Evolutionary conservation across 495 filamentous ascomycete genomes (phyloP).

Genomic region (Glutinoglossum americanum): DNA sequence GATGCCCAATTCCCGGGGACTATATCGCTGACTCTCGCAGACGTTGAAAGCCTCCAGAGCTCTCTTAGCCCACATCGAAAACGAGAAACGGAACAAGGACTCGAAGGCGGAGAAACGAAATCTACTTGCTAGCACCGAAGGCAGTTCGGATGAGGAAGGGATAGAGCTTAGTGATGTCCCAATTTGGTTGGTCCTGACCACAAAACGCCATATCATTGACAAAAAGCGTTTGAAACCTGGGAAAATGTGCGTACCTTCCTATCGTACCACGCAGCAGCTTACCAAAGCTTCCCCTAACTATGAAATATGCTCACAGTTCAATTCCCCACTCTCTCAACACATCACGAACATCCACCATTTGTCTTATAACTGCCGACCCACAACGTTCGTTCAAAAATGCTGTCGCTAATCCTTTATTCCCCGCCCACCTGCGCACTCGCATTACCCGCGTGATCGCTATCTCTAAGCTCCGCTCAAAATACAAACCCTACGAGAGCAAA

Average conservation of each 20-base stretch:
- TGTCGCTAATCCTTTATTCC: constrained; percentile 52
- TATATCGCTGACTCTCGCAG: constrained; percentile 18
- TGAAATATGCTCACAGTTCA: constrained; percentile 9
- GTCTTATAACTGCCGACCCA: constrained; percentile 68
- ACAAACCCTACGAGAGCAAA: constrained; percentile 65
- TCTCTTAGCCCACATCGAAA: constrained; percentile 59
- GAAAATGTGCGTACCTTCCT: constrained; percentile 24
- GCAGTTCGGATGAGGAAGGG: constrained; percentile 30
- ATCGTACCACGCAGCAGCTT: constrained; percentile 18
- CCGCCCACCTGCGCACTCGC: constrained; percentile 41
- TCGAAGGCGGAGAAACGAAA: constrained; percentile 42
- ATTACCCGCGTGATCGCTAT: constrained; percentile 68
- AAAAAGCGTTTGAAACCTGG: constrained; percentile 59
- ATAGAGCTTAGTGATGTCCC: constrained; percentile 27
- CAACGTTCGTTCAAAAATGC: constrained; percentile 82
- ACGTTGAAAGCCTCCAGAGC: constrained; percentile 61
- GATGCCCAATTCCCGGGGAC: neutral
- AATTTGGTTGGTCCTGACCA: constrained; percentile 70
- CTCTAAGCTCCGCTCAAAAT: constrained; percentile 64
- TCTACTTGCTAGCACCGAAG: constrained; percentile 41
- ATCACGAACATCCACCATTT: constrained; percentile 41
- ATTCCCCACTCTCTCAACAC: constrained; percentile 51
- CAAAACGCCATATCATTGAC: constrained; percentile 70
- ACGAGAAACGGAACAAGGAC: constrained; percentile 33
- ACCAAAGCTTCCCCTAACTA: neutral